A percentile compares a stretch with the other conserved stretches of the same genome.
Evolutionary conservation across 139 green algal species (phyloP).

Genomic region (Closterium sp.): DNA sequence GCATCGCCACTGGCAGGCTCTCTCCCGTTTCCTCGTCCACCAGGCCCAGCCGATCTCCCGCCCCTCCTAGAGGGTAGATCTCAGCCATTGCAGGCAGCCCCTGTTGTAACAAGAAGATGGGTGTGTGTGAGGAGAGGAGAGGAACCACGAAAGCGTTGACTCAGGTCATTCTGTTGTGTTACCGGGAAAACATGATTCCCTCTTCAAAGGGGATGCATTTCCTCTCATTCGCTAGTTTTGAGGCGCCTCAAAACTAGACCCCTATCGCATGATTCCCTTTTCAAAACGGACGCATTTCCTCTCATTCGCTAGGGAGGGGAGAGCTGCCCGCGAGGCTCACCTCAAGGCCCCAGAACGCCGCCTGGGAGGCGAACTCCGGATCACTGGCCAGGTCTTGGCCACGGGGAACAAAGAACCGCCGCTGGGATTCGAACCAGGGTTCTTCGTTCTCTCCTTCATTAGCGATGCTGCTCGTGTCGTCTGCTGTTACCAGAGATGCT

Average conservation of each 20-base stretch:
- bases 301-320: neutral
- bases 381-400: slow-evolving; percentile 44
- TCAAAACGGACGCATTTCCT: neutral
- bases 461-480: neutral
- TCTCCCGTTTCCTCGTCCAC: slow-evolving; percentile 80
- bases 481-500: neutral
- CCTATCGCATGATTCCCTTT: no score
- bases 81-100: slow-evolving; percentile 83
- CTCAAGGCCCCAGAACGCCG: slow-evolving; percentile 44
- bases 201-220: no score
- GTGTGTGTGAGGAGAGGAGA: neutral
- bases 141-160: no score
- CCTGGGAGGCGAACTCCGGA: slow-evolving; percentile 7
- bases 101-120: slow-evolving; percentile 58
- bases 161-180: no score
- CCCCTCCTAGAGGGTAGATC: slow-evolving; percentile 92
- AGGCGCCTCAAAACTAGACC: no score
- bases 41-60: slow-evolving; percentile 89
- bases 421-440: neutral
- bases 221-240: no score
- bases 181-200: no score
- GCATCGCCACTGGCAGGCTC: slow-evolving; percentile 84
- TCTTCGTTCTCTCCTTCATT: neutral
- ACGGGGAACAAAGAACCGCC: neutral
- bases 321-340: neutral